Base-by-base conservation (phyloP, 2,329 filamentous ascomycete species). In the Aspergillus unguis region DNA sequence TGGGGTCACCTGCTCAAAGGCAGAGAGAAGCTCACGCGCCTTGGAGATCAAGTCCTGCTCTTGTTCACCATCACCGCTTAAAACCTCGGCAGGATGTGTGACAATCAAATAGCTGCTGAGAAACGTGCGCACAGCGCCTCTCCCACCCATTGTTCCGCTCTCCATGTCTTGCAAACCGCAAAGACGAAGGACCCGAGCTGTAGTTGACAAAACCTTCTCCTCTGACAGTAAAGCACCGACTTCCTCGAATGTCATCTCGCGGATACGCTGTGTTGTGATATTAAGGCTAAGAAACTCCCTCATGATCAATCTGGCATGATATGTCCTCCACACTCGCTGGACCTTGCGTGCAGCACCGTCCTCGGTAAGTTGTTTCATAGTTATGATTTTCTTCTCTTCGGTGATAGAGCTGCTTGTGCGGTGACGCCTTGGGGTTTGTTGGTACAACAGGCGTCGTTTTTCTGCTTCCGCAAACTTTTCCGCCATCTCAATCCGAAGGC, bases 391-490 rank as follows among this genome's bases (percentile, higher is more conserved):
- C 60, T 71, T 75, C 50, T 75, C 74, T 51, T 75, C 73, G 1
- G 69, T 63, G 31, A 65, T 65, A 11, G 80, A 67, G 55, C 79
- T 82, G 50, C 75, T 72, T 11, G 79, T 80, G 51, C 80, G 74
- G 27, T 76, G 73, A 49, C 81, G 75, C 46, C 80, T 75, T 50
- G 72, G 66, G 42, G 64, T 74, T 59, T 76, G 73, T 60, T 77
- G 75, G 56, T 77, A 77, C 35, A 75, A 63, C 5, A 70, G 67
- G 43, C 83, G 74, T 57, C 84, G 75, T 63, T 76, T 80, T 62
- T 85, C 83, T 3, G 81, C 83, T 56, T 85, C 83, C 7, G 83
- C 83, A 56, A 84, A 78, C 60, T 83, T 83, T 71, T 85, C 83
- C 40, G 83, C 80, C 80, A 86, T 83, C 62, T 85, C 83, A 54